Percentiles rank a stretch among this genome's conserved stretches.
Conservation (phyloP, 2,329 filamentous ascomycete genomes). For the Clonostachys solani region DNA sequence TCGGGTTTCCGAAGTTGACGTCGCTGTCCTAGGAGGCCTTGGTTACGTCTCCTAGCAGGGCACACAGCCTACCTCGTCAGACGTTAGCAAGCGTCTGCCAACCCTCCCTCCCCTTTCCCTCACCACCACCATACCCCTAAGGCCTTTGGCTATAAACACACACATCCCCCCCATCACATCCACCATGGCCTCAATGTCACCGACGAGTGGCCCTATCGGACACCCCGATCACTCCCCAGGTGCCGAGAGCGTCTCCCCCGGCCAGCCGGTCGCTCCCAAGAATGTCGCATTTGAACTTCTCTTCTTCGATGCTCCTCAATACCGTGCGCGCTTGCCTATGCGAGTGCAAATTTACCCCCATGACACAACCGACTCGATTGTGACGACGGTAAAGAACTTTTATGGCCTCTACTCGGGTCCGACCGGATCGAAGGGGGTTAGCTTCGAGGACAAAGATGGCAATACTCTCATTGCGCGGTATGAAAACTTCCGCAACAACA, state of each 20-base stretch:
- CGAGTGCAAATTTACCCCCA: conserved; percentile 89
- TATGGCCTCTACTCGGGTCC: conserved; percentile 86
- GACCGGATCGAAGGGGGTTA: conserved; percentile 72
- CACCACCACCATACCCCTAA: neutral
- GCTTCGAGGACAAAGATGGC: conserved; percentile 87
- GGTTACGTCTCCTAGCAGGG: no score
- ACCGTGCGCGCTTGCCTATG: conserved; percentile 75
- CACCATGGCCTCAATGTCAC: conserved; percentile 42
- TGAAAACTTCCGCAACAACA: conserved; percentile 90
- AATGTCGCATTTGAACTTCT: conserved; percentile 77
- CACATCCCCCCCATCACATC: no score
- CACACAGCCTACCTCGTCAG: neutral
- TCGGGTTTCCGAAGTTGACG: no score
- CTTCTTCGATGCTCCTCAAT: conserved; percentile 62
- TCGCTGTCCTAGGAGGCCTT: no score
- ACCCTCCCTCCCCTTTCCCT: neutral
- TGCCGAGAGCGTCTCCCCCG: conserved; percentile 41
- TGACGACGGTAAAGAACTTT: conserved; percentile 98
- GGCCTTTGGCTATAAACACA: no score
- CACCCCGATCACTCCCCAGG: conserved; percentile 28
- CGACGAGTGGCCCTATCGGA: conserved; percentile 27
- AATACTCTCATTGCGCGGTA: conserved; percentile 92
- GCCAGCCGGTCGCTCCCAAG: conserved; percentile 52
- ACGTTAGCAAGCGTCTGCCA: neutral
- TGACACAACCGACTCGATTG: conserved; percentile 95